A percentile compares a stretch with the other conserved stretches of the same genome.
Conservation (phyloP, 1,284 basidiomycete species). For the Cystobasidium sp. region DNA sequence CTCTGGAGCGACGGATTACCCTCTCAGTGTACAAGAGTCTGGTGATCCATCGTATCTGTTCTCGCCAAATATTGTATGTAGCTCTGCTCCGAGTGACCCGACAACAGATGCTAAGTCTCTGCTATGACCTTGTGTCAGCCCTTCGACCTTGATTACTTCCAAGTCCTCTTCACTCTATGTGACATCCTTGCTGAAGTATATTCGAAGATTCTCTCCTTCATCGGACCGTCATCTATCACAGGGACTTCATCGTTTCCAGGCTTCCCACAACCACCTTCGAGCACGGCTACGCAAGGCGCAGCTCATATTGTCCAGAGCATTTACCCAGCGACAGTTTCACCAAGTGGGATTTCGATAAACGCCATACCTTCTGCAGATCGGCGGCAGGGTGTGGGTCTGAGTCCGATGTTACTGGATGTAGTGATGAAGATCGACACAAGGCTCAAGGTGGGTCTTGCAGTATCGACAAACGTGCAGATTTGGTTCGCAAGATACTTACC, state of each 20-base stretch:
- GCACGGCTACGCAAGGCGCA: slow-evolving; percentile 25
- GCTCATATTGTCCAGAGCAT: slow-evolving; percentile 9
- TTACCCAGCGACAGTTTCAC: slow-evolving; percentile 1
- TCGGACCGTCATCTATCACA: slow-evolving; percentile 60
- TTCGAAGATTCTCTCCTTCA: slow-evolving; percentile 76
- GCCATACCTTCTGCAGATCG: slow-evolving; percentile 25
- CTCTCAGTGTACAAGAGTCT: slow-evolving; percentile 44
- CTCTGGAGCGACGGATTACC: slow-evolving; percentile 36
- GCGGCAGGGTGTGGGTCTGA: slow-evolving; percentile 49
- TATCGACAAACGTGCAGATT: not conserved
- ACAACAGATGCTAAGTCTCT: not conserved
- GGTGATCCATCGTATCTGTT: slow-evolving; percentile 72
- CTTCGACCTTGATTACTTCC: slow-evolving; percentile 81
- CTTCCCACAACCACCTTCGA: slow-evolving; percentile 37
- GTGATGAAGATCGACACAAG: slow-evolving; percentile 77
- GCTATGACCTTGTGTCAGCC: slow-evolving; percentile 62
- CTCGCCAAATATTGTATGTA: slow-evolving; percentile 65
- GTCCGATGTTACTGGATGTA: slow-evolving; percentile 62
- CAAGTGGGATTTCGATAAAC: slow-evolving; percentile 29
- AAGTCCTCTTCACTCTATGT: slow-evolving; percentile 79
- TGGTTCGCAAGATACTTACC: not conserved
- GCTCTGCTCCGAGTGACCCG: not conserved
- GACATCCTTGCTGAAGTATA: slow-evolving; percentile 85
- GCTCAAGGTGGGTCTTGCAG: slow-evolving; percentile 67
- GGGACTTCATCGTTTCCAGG: slow-evolving; percentile 22